Percentiles rank a stretch among this genome's conserved stretches.
phyloP scores from a whole-genome alignment of 2,329 filamentous ascomycete species.

The Colletotrichum nymphaeae region DNA sequence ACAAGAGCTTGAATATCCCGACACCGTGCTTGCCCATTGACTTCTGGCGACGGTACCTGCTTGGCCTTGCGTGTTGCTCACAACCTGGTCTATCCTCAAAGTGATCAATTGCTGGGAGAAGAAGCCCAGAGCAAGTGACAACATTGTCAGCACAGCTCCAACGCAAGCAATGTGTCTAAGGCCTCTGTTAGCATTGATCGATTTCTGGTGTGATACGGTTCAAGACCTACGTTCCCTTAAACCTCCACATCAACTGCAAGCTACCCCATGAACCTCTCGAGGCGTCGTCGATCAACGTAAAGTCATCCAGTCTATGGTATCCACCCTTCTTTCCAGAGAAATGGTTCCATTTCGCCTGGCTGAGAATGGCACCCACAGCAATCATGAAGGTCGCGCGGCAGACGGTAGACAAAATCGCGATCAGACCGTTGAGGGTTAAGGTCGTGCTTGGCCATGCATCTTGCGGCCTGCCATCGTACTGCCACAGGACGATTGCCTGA shows the following conservation, averaged over 20 bases:
- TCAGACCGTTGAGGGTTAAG: conserved; percentile 42
- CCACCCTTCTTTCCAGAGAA: conserved; percentile 15
- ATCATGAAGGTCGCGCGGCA: conserved; percentile 38
- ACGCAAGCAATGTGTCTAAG: conserved; percentile 46
- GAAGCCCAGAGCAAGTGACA: conserved; percentile 50
- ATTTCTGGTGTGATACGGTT: too few relatives aligned
- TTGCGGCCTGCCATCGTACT: conserved; percentile 34
- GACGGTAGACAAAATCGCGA: conserved; percentile 41
- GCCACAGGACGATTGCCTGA: not conserved
- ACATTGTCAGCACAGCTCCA: conserved; percentile 48
- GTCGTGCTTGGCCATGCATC: conserved; percentile 37
- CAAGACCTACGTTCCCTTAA: conserved; percentile 27
- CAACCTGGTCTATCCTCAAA: conserved; percentile 35
- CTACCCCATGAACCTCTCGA: conserved; percentile 35
- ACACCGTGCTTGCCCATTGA: conserved; percentile 10
- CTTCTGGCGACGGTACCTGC: conserved; percentile 44
- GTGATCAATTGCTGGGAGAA: conserved; percentile 52
- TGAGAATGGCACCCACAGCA: conserved; percentile 39
- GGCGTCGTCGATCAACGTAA: conserved; percentile 38
- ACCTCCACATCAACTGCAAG: conserved; percentile 34
- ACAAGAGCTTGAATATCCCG: not conserved
- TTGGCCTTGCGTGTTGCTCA: conserved; percentile 40
- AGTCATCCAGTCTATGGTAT: conserved; percentile 34
- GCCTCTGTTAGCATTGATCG: not conserved
- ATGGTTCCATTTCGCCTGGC: conserved; percentile 41